Percentiles rank a stretch among this genome's conserved stretches.
These are phyloP conservation scores for Linum usitatissimum DNA, from an alignment of 345 rosid genomes.

Conservation along the genomic window DNA sequence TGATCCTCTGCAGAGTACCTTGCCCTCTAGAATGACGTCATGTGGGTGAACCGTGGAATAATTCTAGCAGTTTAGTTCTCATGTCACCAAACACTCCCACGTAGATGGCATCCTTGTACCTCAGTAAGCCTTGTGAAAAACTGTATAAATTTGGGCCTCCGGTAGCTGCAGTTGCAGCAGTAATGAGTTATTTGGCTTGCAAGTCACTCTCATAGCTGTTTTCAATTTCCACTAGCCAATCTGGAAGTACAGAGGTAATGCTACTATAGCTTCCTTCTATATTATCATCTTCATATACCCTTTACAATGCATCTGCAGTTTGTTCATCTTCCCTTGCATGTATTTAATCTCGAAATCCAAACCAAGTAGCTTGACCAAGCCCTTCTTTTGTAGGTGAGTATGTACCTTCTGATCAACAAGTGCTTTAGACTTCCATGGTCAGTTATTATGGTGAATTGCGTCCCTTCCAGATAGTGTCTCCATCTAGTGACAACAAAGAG, in stretches of 20 bases:
- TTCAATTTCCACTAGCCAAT: not conserved
- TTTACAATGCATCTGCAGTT: not conserved
- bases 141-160: not conserved
- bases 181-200: not conserved
- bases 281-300: not conserved
- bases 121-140: not conserved
- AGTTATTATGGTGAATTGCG: not conserved
- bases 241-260: not conserved
- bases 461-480: not conserved
- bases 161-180: not conserved
- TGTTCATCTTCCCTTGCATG: not conserved
- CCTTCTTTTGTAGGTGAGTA: not conserved
- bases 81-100: not conserved
- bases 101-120: not conserved
- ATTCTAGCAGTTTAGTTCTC: not conserved
- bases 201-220: not conserved
- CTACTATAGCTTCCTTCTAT: not conserved
- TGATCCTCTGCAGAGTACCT: not conserved
- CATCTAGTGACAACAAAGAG: not conserved
- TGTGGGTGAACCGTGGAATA: not conserved
- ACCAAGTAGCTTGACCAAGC: not conserved
- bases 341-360: not conserved
- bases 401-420: not conserved
- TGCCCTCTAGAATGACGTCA: not conserved
- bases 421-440: not conserved